phyloP scores from a whole-genome alignment of 2,329 filamentous ascomycete species.

The Westerdykella sp. region DNA sequence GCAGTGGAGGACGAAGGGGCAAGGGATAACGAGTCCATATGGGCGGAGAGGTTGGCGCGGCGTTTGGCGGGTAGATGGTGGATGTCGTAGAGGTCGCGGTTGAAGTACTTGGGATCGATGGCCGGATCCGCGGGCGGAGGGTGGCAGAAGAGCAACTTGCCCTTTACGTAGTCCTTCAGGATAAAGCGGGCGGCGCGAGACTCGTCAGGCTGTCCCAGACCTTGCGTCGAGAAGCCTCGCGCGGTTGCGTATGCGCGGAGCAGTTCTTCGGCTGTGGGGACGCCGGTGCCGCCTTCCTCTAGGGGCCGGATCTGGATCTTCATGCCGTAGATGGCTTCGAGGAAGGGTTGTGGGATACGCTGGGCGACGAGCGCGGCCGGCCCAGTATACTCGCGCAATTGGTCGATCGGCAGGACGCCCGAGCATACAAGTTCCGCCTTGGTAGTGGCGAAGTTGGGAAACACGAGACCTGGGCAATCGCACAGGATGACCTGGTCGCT shows the following conservation, averaged over 20 bases:
- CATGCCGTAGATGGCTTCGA: slow-evolving; percentile 92
- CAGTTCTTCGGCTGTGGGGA: slow-evolving; percentile 77
- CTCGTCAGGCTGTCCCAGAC: slow-evolving; percentile 86
- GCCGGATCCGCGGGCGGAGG: slow-evolving; percentile 65
- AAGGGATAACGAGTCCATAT: slow-evolving; percentile 25
- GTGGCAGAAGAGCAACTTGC: slow-evolving; percentile 86
- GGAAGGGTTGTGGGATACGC: slow-evolving; percentile 77
- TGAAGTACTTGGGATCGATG: slow-evolving; percentile 71
- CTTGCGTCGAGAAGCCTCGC: slow-evolving; percentile 83
- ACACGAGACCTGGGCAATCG: slow-evolving; percentile 97
- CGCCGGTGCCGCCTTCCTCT: slow-evolving; percentile 89
- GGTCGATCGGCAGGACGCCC: slow-evolving; percentile 91
- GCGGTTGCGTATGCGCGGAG: slow-evolving; percentile 81
- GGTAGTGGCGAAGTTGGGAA: slow-evolving; percentile 94
- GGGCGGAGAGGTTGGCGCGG: slow-evolving; percentile 55
- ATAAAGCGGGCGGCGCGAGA: slow-evolving; percentile 83
- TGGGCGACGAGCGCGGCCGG: slow-evolving; percentile 76
- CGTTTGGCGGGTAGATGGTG: slow-evolving; percentile 77
- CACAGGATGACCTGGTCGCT: slow-evolving; percentile 85
- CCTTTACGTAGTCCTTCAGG: slow-evolving; percentile 95
- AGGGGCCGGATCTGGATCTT: slow-evolving; percentile 71
- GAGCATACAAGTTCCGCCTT: slow-evolving; percentile 96
- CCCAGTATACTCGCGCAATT: slow-evolving; percentile 86
- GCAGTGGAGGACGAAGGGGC: slow-evolving; percentile 22
- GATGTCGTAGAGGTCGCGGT: slow-evolving; percentile 79